Evolutionary conservation across 805 yeast genomes (phyloP).

Genomic region (Osmozyma mogii): DNA sequence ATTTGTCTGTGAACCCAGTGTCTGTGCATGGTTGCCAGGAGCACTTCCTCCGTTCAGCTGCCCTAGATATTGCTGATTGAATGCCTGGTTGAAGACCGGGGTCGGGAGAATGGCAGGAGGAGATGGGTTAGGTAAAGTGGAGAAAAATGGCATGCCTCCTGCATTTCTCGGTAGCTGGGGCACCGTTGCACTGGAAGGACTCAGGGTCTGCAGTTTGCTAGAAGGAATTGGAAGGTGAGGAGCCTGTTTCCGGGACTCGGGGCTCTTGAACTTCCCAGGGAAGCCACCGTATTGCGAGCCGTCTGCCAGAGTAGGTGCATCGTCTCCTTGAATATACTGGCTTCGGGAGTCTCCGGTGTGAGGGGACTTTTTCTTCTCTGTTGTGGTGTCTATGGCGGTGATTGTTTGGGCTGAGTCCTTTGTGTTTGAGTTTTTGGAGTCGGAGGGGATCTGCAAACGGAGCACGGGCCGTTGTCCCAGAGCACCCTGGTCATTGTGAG

Average conservation of each 20-base stretch:
- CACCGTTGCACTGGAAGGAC: constrained; percentile 33
- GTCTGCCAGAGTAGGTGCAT: constrained; percentile 4
- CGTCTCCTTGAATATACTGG: too few species aligned
- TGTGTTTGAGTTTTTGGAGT: constrained; percentile 19
- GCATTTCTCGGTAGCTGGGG: constrained; percentile 26
- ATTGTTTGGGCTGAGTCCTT: constrained; percentile 36
- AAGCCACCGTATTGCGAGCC: constrained; percentile 7
- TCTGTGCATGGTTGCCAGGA: background rate
- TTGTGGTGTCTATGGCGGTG: constrained; percentile 31
- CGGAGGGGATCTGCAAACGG: constrained; percentile 58
- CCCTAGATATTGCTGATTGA: constrained; percentile 17
- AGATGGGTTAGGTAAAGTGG: constrained; percentile 24
- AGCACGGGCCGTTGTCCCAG: constrained; percentile 44
- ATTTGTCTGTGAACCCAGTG: constrained; percentile 8
- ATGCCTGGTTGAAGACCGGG: constrained; percentile 27
- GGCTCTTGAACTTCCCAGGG: constrained; percentile 11
- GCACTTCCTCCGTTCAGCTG: background rate
- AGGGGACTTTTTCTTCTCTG: constrained; percentile 1
- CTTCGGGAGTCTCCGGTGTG: constrained; percentile 4
- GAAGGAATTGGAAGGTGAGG: too few species aligned
- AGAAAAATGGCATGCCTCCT: constrained; percentile 12
- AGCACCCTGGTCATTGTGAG: constrained; percentile 3
- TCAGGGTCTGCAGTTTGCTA: constrained; percentile 32
- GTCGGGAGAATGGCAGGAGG: constrained; percentile 19
- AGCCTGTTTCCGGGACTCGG: constrained; percentile 8